phyloP scores from a whole-genome alignment of 2,329 filamentous ascomycete genomes.

The Cladophialophora psammophila region DNA sequence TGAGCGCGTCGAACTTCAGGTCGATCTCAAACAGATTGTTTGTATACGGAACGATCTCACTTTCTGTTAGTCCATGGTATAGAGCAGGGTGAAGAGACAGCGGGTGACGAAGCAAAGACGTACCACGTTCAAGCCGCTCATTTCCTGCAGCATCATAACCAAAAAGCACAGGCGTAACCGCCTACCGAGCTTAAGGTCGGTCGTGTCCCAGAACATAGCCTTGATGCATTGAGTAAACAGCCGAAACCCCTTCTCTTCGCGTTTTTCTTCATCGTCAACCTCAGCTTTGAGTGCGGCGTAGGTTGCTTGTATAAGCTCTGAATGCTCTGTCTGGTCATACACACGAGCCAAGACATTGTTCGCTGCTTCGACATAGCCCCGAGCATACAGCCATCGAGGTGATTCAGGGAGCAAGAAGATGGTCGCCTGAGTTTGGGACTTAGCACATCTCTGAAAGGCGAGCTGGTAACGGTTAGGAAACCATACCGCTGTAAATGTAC shows the following conservation, averaged over 20 bases:
- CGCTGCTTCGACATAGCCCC: conserved; percentile 52
- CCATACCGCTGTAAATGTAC: conserved; percentile 1
- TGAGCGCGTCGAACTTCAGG: conserved; percentile 5
- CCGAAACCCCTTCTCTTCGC: conserved; percentile 4
- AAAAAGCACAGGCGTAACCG: conserved; percentile 6
- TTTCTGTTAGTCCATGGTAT: neutral
- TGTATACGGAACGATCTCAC: conserved; percentile 14
- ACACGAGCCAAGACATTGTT: conserved; percentile 45
- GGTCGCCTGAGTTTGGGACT: neutral
- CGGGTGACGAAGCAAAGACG: neutral
- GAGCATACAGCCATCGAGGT: conserved; percentile 57
- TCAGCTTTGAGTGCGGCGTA: conserved; percentile 8
- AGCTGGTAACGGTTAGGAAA: neutral
- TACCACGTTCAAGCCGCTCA: conserved; percentile 15
- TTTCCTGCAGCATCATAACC: conserved; percentile 13
- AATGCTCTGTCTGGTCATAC: conserved; percentile 37
- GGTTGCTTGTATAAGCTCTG: conserved; percentile 38
- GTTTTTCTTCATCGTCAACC: neutral
- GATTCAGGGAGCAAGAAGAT: conserved; percentile 56
- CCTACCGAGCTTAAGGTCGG: conserved; percentile 9
- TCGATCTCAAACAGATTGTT: conserved; percentile 1
- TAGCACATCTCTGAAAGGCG: neutral
- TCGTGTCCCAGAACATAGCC: conserved; percentile 13
- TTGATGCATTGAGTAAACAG: conserved; percentile 1
- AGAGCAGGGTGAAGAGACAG: neutral